Percentiles rank a stretch among this genome's conserved stretches.
phyloP scores from a whole-genome alignment of 2,329 filamentous ascomycete species.

The Penicillium sp. region DNA sequence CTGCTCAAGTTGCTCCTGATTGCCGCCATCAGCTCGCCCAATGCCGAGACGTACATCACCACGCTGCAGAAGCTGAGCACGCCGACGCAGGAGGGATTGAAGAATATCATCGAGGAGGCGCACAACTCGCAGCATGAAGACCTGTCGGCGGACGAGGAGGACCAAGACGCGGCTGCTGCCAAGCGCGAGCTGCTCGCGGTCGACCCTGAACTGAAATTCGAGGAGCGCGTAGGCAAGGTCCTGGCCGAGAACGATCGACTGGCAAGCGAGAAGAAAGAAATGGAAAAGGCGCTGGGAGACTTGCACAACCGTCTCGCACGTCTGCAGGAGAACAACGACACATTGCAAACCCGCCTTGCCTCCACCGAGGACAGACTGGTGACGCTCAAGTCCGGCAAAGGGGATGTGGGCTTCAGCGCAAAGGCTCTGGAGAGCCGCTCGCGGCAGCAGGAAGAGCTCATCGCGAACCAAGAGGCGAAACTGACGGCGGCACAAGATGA shows the following conservation, averaged over 20 bases:
- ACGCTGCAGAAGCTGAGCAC: conserved; percentile 43
- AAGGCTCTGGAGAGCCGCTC: conserved; percentile 49
- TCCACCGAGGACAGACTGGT: conserved; percentile 49
- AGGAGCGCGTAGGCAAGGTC: conserved; percentile 46
- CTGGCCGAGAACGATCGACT: conserved; percentile 58
- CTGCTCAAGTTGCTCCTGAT: conserved; percentile 62
- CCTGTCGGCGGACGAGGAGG: conserved; percentile 33
- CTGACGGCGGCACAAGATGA: conserved; percentile 51
- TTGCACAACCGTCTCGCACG: conserved; percentile 60
- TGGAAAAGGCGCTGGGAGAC: conserved; percentile 46
- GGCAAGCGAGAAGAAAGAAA: conserved; percentile 47
- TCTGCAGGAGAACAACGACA: conserved; percentile 48
- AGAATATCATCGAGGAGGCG: conserved; percentile 46
- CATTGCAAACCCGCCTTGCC: conserved; percentile 41
- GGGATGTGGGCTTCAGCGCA: conserved; percentile 44
- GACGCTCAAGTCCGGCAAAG: conserved; percentile 48
- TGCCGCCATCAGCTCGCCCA: conserved; percentile 58
- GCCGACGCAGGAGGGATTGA: conserved; percentile 43
- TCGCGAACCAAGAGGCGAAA: conserved; percentile 65
- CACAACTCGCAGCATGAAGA: conserved; percentile 39
- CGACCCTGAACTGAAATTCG: conserved; percentile 45
- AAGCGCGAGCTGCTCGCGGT: conserved; percentile 34
- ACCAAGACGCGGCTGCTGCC: conserved; percentile 31
- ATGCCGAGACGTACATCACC: conserved; percentile 52
- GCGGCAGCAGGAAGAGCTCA: conserved; percentile 64